Base-by-base conservation (phyloP, 163 green algal species). In the Prototheca cutis region DNA sequence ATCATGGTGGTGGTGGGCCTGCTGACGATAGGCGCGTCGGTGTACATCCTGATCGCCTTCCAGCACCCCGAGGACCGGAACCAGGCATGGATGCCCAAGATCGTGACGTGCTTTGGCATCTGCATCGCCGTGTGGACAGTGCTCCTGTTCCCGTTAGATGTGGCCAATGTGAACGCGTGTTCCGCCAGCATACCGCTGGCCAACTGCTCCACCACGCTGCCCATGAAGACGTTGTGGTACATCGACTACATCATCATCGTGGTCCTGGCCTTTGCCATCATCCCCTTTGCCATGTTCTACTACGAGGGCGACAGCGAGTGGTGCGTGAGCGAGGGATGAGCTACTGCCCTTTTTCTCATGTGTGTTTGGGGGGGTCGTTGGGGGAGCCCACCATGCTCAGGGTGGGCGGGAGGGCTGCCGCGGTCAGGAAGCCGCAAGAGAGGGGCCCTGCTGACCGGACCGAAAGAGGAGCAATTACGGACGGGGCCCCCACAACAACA, bases 261-360 rank as follows among this genome's bases (percentile, higher is more conserved):
- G 19, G 74, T 93, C 24, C 62, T 96, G 24, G 75, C 84, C 15
- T 93, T 89, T 48, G 55, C 88, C n/a, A 66, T 95, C 57, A 85
- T 94, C 47, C 91, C 91, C 23, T 96, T 98, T 77, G 84, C 84
- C 24, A 72, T 96, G 23, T 98, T 98, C 72, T 97, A 90, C 73
- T 98, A 97, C 58, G 92, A 98, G 72, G 84, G 78, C 0, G 91
- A 97, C 73, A 84, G 71, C 42, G 91, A 98, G 17, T 82, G 79
- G 85, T 94, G 42, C 42, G 80, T 60, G 45, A 60, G 24, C n/a
- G 53, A 60, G 21, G 36, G n/a, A 28, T 60, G 24, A 8, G 74
- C n/a, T n/a, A n/a, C n/a, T n/a, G n/a, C n/a, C n/a, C n/a, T n/a
- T n/a, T n/a, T n/a, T n/a, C n/a, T n/a, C n/a, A n/a, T n/a, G n/a